Conservation (phyloP, 352 stramenopile species). For the Globisporangium cylindrosporum region DNA sequence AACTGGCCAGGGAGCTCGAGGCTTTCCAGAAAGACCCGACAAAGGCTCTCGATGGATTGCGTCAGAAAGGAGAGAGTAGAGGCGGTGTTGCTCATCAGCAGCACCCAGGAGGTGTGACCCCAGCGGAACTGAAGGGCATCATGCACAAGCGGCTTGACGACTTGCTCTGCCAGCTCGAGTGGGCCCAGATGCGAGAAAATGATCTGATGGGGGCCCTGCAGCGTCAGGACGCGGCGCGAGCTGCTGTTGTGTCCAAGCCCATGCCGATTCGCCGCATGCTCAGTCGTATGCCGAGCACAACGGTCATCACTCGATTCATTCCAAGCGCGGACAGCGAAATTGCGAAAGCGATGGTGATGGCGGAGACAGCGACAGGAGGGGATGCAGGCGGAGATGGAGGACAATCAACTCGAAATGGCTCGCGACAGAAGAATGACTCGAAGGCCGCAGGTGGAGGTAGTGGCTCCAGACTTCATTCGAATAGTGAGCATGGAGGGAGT, state of each 20-base stretch:
- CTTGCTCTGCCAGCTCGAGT: slow-evolving; percentile 45
- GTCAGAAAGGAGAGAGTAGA: neutral
- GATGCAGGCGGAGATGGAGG: neutral
- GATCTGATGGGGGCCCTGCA: slow-evolving; percentile 43
- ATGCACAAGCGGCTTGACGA: slow-evolving; percentile 48
- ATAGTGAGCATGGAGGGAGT: neutral
- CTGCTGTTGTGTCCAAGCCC: slow-evolving; percentile 14
- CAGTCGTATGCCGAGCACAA: slow-evolving; percentile 67
- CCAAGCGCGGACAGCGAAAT: slow-evolving; percentile 20
- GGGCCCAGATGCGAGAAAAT: slow-evolving; percentile 68
- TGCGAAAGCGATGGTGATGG: neutral
- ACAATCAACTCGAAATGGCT: neutral
- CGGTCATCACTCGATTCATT: slow-evolving; percentile 44
- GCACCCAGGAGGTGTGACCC: slow-evolving; percentile 13
- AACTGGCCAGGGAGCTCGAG: slow-evolving; percentile 58
- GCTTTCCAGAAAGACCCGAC: slow-evolving; percentile 28
- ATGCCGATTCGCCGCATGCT: slow-evolving; percentile 38
- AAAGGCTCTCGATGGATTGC: neutral
- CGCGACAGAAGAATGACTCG: neutral
- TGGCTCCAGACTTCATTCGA: neutral
- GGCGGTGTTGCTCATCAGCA: neutral
- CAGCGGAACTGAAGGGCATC: slow-evolving; percentile 34
- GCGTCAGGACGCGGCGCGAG: slow-evolving; percentile 15
- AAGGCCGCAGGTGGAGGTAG: neutral
- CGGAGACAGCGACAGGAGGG: too few species aligned